phyloP scores from a whole-genome alignment of 2,329 filamentous ascomycete species.

The Grosmannia clavigera region DNA sequence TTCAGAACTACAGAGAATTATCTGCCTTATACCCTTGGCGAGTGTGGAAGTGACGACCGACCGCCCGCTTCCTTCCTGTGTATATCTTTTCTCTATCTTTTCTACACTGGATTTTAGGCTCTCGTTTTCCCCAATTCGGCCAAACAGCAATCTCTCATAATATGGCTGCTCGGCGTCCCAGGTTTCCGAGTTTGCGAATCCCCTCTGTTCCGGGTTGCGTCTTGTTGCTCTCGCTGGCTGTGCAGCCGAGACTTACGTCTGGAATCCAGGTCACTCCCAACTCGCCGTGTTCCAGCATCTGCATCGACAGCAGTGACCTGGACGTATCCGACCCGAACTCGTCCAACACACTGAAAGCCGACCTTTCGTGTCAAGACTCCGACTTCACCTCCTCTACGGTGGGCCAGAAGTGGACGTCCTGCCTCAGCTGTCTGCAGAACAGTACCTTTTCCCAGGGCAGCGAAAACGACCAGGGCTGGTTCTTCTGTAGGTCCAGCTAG shows the following conservation, averaged over 20 bases:
- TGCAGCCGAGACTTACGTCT: slow-evolving; percentile 18
- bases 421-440: slow-evolving; percentile 39
- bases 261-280: slow-evolving; percentile 39
- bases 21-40: not conserved
- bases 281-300: slow-evolving; percentile 41
- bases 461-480: slow-evolving; percentile 44
- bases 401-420: slow-evolving; percentile 35
- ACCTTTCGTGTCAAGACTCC: slow-evolving; percentile 36
- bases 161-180: not conserved
- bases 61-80: not conserved
- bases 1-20: not conserved
- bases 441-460: slow-evolving; percentile 32
- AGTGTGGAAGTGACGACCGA: not conserved
- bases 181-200: no score
- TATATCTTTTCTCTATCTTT: not conserved
- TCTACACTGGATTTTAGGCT: no score
- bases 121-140: no score
- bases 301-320: slow-evolving; percentile 28
- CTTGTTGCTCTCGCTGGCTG: not conserved
- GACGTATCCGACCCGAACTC: slow-evolving; percentile 33
- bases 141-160: not conserved
- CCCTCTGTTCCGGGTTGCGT: no score
- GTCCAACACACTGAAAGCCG: slow-evolving; percentile 29
- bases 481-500: slow-evolving; percentile 34
- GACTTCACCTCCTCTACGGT: slow-evolving; percentile 24